Evolutionary conservation across 495 filamentous ascomycete species (phyloP).

Genomic region (Aspergillus heteromorphus): DNA sequence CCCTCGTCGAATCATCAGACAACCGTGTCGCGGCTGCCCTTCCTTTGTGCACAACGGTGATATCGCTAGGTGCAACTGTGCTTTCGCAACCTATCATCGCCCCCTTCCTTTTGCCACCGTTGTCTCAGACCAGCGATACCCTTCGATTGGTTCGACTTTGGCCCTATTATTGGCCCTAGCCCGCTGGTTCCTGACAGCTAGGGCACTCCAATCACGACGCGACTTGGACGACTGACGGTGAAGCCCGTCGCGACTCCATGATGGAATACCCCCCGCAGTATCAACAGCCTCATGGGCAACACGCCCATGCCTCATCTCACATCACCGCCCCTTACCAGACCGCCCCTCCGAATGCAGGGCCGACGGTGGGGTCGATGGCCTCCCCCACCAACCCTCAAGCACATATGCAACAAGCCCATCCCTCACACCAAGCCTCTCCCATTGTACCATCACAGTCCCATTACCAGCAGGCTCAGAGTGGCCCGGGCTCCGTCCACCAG

Average conservation of each 20-base stretch:
- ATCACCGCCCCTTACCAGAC: slow-evolving; percentile 45
- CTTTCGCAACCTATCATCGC: slow-evolving; percentile 22
- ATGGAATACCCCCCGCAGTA: slow-evolving; percentile 55
- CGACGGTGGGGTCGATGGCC: slow-evolving; percentile 43
- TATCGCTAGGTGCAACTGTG: slow-evolving; percentile 23
- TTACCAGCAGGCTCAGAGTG: slow-evolving; percentile 44
- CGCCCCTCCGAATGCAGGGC: slow-evolving; percentile 41
- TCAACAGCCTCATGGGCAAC: slow-evolving; percentile 52
- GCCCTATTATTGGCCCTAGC: slow-evolving; percentile 13
- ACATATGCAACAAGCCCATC: slow-evolving; percentile 46
- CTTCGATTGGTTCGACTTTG: slow-evolving; percentile 14
- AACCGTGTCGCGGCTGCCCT: slow-evolving; percentile 23
- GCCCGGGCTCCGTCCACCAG: slow-evolving; percentile 43
- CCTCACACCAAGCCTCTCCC: slow-evolving; percentile 46
- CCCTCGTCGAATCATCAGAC: slow-evolving; percentile 40
- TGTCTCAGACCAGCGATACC: slow-evolving; percentile 5
- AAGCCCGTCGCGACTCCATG: slow-evolving; percentile 23
- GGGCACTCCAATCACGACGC: slow-evolving; percentile 20
- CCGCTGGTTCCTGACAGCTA: slow-evolving; percentile 20
- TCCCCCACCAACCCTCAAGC: slow-evolving; percentile 49
- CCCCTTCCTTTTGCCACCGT: slow-evolving; percentile 2
- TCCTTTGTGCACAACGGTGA: slow-evolving; percentile 24
- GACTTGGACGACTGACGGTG: slow-evolving; percentile 28
- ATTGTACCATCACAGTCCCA: slow-evolving; percentile 51
- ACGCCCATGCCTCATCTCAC: slow-evolving; percentile 47